phyloP scores from a whole-genome alignment of 768 basidiomycete species.

The Cyclocybe aegerita region DNA sequence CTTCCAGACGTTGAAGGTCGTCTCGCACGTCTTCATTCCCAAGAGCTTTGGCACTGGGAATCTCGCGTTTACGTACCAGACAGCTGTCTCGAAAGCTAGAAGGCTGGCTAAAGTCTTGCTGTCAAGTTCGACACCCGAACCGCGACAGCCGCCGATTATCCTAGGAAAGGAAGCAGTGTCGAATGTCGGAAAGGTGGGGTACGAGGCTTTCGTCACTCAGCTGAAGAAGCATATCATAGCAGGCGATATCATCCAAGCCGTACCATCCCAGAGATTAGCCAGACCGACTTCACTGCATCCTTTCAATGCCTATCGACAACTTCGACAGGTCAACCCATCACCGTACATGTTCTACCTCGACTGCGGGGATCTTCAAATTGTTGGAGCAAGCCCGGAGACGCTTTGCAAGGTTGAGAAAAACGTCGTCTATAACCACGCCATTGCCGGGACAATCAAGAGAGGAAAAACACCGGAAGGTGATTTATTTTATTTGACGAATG shows the following conservation, averaged over 20 bases:
- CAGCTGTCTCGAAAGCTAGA: slow-evolving; percentile 80
- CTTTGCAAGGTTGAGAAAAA: slow-evolving; percentile 93
- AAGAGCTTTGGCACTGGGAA: slow-evolving; percentile 63
- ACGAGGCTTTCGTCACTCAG: slow-evolving; percentile 86
- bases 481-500: slow-evolving; percentile 19
- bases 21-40: slow-evolving; percentile 93
- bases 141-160: slow-evolving; percentile 61
- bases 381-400: slow-evolving; percentile 98
- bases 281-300: slow-evolving; percentile 88
- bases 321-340: slow-evolving; percentile 94
- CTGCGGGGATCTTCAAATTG: slow-evolving; percentile 89
- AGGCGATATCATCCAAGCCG: slow-evolving; percentile 98
- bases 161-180: slow-evolving; percentile 72
- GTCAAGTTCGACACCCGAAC: slow-evolving; percentile 54
- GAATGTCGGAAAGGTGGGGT: slow-evolving; percentile 92
- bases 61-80: slow-evolving; percentile 84
- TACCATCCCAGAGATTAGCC: slow-evolving; percentile 89
- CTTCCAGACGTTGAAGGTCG: slow-evolving; percentile 91
- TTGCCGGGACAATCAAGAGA: slow-evolving; percentile 90
- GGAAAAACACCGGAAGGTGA: slow-evolving; percentile 85
- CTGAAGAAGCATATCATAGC: slow-evolving; percentile 93
- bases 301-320: slow-evolving; percentile 94
- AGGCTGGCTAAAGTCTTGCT: slow-evolving; percentile 74
- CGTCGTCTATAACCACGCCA: slow-evolving; percentile 95
- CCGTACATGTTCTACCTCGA: slow-evolving; percentile 99